A percentile compares a stretch with the other conserved stretches of the same genome.
These are phyloP conservation scores for Microdochium paspali DNA, from an alignment of 2,329 filamentous ascomycete species.

Conservation along the genomic window DNA sequence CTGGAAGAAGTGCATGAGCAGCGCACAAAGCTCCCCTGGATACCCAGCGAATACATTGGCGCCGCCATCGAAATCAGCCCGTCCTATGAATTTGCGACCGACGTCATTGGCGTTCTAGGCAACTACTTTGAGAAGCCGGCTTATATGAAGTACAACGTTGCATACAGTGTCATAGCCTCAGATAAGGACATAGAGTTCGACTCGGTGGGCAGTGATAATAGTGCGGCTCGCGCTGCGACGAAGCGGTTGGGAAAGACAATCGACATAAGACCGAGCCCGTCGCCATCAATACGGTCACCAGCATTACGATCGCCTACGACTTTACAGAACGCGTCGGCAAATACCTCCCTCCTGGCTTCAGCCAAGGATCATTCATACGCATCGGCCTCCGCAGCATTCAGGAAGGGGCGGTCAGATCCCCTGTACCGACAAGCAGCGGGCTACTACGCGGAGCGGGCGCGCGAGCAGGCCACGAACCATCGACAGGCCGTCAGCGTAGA, in stretches of 20 bases:
- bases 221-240: background rate
- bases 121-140: conserved; percentile 30
- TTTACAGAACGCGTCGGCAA: conserved; percentile 8
- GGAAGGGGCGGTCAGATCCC: conserved; percentile 54
- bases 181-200: background rate
- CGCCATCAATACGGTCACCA: background rate
- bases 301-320: conserved; percentile 1
- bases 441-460: conserved; percentile 64
- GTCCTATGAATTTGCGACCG: conserved; percentile 15
- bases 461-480: conserved; percentile 50
- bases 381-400: conserved; percentile 30
- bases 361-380: conserved; percentile 16
- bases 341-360: conserved; percentile 8
- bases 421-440: conserved; percentile 67
- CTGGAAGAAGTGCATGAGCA: conserved; percentile 22
- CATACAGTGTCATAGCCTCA: conserved; percentile 16
- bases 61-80: conserved; percentile 31
- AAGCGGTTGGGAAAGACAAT: background rate
- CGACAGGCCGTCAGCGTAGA: conserved; percentile 51
- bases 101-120: conserved; percentile 31
- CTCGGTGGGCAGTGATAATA: background rate
- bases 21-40: conserved; percentile 26
- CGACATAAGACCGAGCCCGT: background rate
- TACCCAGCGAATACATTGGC: conserved; percentile 32
- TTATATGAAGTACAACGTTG: conserved; percentile 18